These are phyloP conservation scores for Leccinum pellstonianum DNA, from an alignment of 768 basidiomycete species.

Conservation along the genomic window DNA sequence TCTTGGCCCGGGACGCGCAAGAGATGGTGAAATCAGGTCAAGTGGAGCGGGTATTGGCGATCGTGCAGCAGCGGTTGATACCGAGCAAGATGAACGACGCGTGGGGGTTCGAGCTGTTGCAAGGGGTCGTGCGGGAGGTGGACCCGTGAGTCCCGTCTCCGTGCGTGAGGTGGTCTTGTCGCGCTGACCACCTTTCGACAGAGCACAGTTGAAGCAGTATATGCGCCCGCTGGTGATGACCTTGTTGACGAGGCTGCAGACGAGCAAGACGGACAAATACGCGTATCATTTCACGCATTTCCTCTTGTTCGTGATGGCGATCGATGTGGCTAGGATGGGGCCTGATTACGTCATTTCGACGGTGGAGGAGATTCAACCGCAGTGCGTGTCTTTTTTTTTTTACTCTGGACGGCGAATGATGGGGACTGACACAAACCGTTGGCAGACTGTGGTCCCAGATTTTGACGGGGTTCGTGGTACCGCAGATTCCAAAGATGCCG, in stretches of 20 bases:
- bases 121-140: conserved; percentile 69
- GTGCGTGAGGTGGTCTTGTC: no score
- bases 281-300: conserved; percentile 81
- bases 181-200: conserved; percentile 28
- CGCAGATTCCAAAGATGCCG: conserved; percentile 78
- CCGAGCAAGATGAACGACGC: conserved; percentile 85
- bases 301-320: conserved; percentile 69
- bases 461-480: conserved; percentile 70
- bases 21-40: conserved; percentile 72
- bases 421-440: background rate
- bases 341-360: conserved; percentile 79
- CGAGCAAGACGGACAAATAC: conserved; percentile 86
- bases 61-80: conserved; percentile 87
- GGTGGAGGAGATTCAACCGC: conserved; percentile 81
- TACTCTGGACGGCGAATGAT: background rate
- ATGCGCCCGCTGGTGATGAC: conserved; percentile 74
- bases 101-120: conserved; percentile 89
- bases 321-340: conserved; percentile 68
- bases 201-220: conserved; percentile 65
- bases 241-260: conserved; percentile 81
- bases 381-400: conserved; percentile 41
- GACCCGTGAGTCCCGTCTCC: conserved; percentile 59
- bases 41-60: conserved; percentile 74
- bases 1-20: conserved; percentile 66
- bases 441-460: conserved; percentile 80